Base-by-base conservation (phyloP, 352 stramenopile species). In the Globisporangium okanoganense region DNA sequence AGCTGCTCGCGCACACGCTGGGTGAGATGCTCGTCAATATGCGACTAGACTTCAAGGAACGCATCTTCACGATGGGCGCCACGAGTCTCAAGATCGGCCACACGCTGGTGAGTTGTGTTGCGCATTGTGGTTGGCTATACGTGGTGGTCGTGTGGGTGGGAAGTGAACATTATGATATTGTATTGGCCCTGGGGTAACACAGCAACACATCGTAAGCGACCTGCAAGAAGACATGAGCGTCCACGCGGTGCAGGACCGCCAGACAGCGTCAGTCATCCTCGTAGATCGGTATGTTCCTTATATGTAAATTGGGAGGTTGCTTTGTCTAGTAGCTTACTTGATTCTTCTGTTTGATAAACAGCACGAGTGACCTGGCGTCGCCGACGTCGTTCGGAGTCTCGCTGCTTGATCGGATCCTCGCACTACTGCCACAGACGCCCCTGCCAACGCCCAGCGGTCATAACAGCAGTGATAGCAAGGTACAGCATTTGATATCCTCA, bases 81-180 rank as follows among this genome's bases (percentile, higher is more conserved):
- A 91, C 81, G 9, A 91, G 81, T 9, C 66, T 91, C 36, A 94
- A 94, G 59, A 86, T 94, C 24, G 84, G 84, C 9, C 79, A 94
- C 56, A 94, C 84, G 7, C 54, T 94, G 56, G 76, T 85, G 56
- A 45, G 70, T 59, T 33, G 8, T 5, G 14, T 27, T n/a, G 18
- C 13, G 33, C 38, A 9, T 12, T 27, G 14, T 62, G n/a, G n/a
- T n/a, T n/a, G n/a, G n/a, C n/a, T n/a, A n/a, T n/a, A n/a, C n/a
- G n/a, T n/a, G n/a, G n/a, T n/a, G n/a, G n/a, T n/a, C n/a, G n/a
- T n/a, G n/a, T n/a, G n/a, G n/a, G n/a, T n/a, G n/a, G n/a, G n/a
- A n/a, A n/a, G n/a, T n/a, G n/a, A n/a, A n/a, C n/a, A n/a, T n/a
- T n/a, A n/a, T n/a, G n/a, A n/a, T n/a, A n/a, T n/a, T n/a, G n/a